Evolutionary conservation across 2,329 filamentous ascomycete genomes (phyloP), one percentile per base, ranked within the genome.

Genomic region (Pseudocercospora crystallina): DNA sequence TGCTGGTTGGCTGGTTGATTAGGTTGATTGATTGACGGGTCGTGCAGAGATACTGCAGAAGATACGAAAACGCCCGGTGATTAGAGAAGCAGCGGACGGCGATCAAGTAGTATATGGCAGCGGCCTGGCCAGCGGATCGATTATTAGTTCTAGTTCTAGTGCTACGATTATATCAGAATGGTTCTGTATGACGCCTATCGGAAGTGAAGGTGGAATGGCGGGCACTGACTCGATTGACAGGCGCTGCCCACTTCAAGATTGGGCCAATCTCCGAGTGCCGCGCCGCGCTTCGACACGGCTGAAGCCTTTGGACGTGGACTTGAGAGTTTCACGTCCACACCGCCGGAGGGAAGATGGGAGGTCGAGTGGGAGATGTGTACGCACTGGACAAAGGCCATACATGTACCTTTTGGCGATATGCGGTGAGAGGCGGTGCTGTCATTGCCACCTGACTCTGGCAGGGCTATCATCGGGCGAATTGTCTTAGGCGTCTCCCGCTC

Each of bases 381-480:
- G 20, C 4, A 26, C 20, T 26, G 43, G 29, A 34, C 29, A 20
- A 32, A 34, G 26, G 35, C 31, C 38, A 34, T 35, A 41, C 32
- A 34, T 11, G 42, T 44, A 44, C 10, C 15, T 43, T 3, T 26
- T 26, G 20, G n/a, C 15, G 30, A n/a, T 38, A 39, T 47, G 54
- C 51, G 54, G 55, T 54, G 51, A 54, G 49, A 47, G 20, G 43
- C 43, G 31, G 37, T 41, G 38, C 37, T 49, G 51, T 54, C 53
- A 51, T 54, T 36, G 44, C 42, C 56, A 51, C 50, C 51, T 57
- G 50, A 59, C 42, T 36, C 38, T 49, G 31, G 43, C 38, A 38
- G 43, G 40, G 48, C 43, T 14, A 43, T 56, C 53, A 55, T 47
- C 47, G 47, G 53, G 34, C 44, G 32, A 34, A 45, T 26, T 56